Conservation (phyloP, 805 yeast genomes). For the Ogataea henricii region DNA sequence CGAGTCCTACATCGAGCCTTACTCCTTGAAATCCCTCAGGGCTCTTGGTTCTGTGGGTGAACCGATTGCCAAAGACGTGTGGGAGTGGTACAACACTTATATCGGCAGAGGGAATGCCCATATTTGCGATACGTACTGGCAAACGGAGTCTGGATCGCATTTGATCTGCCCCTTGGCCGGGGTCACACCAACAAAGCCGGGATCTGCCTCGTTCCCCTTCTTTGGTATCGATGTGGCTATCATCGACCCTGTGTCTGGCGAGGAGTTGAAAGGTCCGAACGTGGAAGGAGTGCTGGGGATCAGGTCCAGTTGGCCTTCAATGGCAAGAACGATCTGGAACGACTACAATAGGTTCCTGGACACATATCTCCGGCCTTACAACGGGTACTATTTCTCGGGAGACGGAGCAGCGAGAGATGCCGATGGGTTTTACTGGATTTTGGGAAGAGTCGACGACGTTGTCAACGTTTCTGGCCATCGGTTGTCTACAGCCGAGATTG, state of each 20-base stretch:
- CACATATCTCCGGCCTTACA: constrained; percentile 81
- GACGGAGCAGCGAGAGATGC: constrained; percentile 88
- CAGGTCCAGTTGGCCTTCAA: constrained; percentile 78
- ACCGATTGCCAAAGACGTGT: constrained; percentile 81
- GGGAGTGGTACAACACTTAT: constrained; percentile 82
- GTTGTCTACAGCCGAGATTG: constrained; percentile 86
- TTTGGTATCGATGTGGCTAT: constrained; percentile 77
- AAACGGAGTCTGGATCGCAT: constrained; percentile 85
- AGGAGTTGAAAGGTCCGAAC: constrained; percentile 64
- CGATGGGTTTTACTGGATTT: constrained; percentile 83
- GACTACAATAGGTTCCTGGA: constrained; percentile 75
- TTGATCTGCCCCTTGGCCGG: constrained; percentile 76
- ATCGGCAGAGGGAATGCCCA: constrained; percentile 72
- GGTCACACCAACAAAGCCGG: constrained; percentile 80
- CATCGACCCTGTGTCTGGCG: constrained; percentile 73
- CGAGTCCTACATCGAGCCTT: constrained; percentile 57
- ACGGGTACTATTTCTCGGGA: constrained; percentile 82
- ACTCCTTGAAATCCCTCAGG: constrained; percentile 65
- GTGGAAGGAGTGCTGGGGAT: constrained; percentile 82
- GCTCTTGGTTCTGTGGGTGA: constrained; percentile 83
- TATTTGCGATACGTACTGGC: constrained; percentile 86
- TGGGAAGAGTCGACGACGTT: constrained; percentile 87
- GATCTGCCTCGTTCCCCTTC: constrained; percentile 82
- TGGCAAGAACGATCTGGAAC: constrained; percentile 80
- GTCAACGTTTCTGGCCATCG: constrained; percentile 87